A percentile compares a stretch with the other conserved stretches of the same genome.
Conservation (phyloP, 1,284 basidiomycete genomes). For the Laetiporus sulphureus region DNA sequence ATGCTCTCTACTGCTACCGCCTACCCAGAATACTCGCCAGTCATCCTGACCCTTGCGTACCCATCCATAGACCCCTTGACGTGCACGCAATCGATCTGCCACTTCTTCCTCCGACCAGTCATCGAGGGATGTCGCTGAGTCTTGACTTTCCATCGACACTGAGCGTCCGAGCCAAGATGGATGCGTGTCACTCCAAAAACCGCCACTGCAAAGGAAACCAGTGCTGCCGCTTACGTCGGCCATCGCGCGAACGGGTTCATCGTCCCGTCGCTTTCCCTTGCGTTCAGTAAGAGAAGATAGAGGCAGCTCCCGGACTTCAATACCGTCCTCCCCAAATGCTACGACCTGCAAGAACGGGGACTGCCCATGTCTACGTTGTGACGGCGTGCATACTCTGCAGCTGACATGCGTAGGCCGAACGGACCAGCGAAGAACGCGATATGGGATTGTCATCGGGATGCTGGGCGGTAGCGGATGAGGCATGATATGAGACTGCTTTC, state of each 20-base stretch:
- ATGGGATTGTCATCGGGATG: conserved; percentile 39
- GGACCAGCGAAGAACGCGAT: conserved; percentile 53
- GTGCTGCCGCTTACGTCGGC: conserved; percentile 59
- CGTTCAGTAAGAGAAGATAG: conserved; percentile 34
- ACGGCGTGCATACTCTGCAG: conserved; percentile 41
- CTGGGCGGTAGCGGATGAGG: conserved; percentile 59
- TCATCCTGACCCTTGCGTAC: conserved; percentile 61
- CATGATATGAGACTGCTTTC: conserved; percentile 60
- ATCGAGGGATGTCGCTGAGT: conserved; percentile 32
- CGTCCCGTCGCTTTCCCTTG: conserved; percentile 38
- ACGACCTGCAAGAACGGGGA: conserved; percentile 56
- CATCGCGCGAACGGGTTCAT: conserved; percentile 44
- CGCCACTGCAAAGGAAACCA: conserved; percentile 58
- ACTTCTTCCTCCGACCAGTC: conserved; percentile 49
- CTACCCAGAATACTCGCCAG: conserved; percentile 75
- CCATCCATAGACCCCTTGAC: conserved; percentile 70
- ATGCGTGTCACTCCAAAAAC: conserved; percentile 59
- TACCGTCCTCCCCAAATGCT: conserved; percentile 57
- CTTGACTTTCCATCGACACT: conserved; percentile 35
- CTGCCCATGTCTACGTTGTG: conserved; percentile 16
- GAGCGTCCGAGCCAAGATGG: conserved; percentile 33
- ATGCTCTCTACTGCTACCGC: conserved; percentile 39
- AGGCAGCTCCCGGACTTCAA: conserved; percentile 64
- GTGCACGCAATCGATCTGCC: conserved; percentile 35
- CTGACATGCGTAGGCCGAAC: conserved; percentile 47